Conservation (phyloP, 768 basidiomycete genomes). For the Boletus subcaerulescens region DNA sequence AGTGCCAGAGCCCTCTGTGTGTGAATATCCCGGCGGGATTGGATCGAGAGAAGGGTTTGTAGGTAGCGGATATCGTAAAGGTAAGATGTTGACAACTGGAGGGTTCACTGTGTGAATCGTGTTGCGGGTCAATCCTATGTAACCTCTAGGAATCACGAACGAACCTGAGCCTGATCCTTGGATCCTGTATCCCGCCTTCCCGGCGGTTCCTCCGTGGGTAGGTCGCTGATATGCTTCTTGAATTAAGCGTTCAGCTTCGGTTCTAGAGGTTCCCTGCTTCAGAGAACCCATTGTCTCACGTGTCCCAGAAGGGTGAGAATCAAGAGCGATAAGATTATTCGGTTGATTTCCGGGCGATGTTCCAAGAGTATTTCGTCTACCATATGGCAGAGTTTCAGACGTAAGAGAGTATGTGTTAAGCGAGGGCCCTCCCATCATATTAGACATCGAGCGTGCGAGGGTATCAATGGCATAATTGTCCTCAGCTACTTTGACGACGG, state of each 20-base stretch:
- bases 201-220: slow-evolving; percentile 5
- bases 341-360: neutral
- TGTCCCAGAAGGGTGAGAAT: slow-evolving; percentile 8
- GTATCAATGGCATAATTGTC: neutral
- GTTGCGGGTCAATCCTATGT: neutral
- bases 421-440: neutral
- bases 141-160: slow-evolving; percentile 1
- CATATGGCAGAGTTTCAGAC: slow-evolving; percentile 4
- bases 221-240: slow-evolving; percentile 4
- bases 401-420: neutral
- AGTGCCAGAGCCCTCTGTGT: neutral
- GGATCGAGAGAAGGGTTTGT: neutral
- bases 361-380: neutral
- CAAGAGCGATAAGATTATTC: neutral
- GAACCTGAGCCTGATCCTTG: slow-evolving; percentile 16
- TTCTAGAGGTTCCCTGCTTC: slow-evolving; percentile 3
- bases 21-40: slow-evolving; percentile 5
- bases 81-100: neutral
- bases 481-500: neutral
- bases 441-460: slow-evolving; percentile 11
- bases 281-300: neutral
- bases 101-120: slow-evolving; percentile 2
- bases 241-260: neutral
- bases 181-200: slow-evolving; percentile 7
- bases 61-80: slow-evolving; percentile 4